phyloP scores from a whole-genome alignment of 805 yeast species.

The Candida insectorum region DNA sequence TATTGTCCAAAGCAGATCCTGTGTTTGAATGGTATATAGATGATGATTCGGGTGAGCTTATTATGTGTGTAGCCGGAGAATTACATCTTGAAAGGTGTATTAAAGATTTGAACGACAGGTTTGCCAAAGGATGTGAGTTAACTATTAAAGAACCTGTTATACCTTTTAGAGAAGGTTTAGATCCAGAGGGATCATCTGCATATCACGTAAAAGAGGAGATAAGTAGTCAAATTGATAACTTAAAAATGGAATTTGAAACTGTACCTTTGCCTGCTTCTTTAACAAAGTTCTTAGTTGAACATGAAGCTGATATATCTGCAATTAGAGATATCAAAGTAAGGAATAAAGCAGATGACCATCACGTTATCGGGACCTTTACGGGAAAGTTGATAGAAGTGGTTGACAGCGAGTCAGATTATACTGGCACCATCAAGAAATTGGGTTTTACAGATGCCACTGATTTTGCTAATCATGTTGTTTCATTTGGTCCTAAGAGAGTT shows the following conservation, averaged over 20 bases:
- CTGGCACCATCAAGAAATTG: constrained; percentile 8
- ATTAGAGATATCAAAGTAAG: constrained; percentile 19
- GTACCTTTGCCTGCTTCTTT: constrained; percentile 56
- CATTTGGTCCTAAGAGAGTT: constrained; percentile 73
- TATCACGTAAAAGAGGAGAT: constrained; percentile 10
- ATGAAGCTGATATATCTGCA: constrained; percentile 42
- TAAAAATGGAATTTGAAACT: constrained; percentile 43
- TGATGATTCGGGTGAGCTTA: constrained; percentile 85
- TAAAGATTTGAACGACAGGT: constrained; percentile 84
- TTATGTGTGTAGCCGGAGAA: constrained; percentile 94
- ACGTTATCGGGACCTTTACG: constrained; percentile 5
- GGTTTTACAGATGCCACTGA: constrained; percentile 15
- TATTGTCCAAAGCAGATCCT: constrained; percentile 88
- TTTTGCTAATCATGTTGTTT: constrained; percentile 39
- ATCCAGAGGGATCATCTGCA: constrained; percentile 46
- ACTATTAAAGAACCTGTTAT: constrained; percentile 88
- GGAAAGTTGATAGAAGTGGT: constrained; percentile 9
- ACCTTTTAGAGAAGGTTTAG: constrained; percentile 86
- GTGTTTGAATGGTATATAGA: constrained; percentile 84
- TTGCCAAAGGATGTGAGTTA: constrained; percentile 82
- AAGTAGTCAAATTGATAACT: constrained; percentile 13
- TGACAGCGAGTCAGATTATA: constrained; percentile 7
- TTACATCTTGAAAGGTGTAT: constrained; percentile 91
- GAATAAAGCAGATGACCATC: constrained; percentile 11
- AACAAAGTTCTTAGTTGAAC: constrained; percentile 45